These are phyloP conservation scores for Solanum hybrid DNA, from an alignment of 305 asterid genomes.

Conservation along the genomic window DNA sequence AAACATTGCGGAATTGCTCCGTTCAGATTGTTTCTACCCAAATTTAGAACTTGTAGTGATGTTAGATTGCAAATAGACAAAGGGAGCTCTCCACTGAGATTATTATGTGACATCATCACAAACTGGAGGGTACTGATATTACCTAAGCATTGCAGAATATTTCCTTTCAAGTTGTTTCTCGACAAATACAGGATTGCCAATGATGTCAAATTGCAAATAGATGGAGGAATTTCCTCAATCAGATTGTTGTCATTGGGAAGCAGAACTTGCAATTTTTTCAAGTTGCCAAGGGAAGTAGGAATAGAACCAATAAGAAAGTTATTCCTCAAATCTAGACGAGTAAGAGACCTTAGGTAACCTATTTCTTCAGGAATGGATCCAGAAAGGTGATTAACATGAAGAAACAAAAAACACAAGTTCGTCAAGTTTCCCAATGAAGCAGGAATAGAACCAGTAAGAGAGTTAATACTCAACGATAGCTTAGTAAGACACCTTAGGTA, in stretches of 20 bases:
- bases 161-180: not conserved
- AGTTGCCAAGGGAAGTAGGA: not conserved
- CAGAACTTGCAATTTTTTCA: not conserved
- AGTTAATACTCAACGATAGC: not conserved
- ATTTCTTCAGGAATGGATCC: not conserved
- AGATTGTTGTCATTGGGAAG: not conserved
- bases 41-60: not conserved
- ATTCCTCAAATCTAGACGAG: not conserved
- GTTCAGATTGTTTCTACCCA: not conserved
- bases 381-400: not conserved
- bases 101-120: not conserved
- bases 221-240: not conserved
- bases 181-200: not conserved
- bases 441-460: not conserved
- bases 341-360: not conserved
- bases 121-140: not conserved
- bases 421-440: not conserved
- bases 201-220: not conserved
- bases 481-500: not conserved
- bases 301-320: not conserved
- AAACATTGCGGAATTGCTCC: not conserved
- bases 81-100: not conserved
- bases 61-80: not conserved
- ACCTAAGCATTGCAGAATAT: not conserved
- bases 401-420: not conserved